Evolutionary conservation across 2,329 filamentous ascomycete genomes (phyloP).

Genomic region (Coniochaeta ligniaria): DNA sequence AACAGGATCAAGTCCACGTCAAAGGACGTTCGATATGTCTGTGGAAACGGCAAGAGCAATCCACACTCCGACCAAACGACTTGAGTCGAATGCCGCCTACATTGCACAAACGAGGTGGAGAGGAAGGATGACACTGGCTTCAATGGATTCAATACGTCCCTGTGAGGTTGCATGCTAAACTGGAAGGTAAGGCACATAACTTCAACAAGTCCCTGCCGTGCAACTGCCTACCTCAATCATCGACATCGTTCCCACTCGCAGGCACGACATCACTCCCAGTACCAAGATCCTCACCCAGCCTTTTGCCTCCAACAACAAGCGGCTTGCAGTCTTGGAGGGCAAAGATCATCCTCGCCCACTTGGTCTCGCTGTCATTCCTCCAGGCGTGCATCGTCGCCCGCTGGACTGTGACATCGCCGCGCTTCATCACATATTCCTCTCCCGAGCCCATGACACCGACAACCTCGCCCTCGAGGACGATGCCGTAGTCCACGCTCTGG

Average conservation of each 20-base stretch:
- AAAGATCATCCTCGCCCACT: conserved; percentile 39
- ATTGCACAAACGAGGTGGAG: too few relatives aligned
- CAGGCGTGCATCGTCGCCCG: conserved; percentile 46
- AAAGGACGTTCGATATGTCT: too few relatives aligned
- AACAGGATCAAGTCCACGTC: too few relatives aligned
- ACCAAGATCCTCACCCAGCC: conserved; percentile 10
- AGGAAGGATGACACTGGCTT: too few relatives aligned
- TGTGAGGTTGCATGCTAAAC: too few relatives aligned
- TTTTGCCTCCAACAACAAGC: conserved; percentile 8
- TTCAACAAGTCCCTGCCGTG: not conserved
- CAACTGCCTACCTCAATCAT: not conserved
- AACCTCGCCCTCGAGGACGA: conserved; percentile 12
- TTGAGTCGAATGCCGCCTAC: too few relatives aligned
- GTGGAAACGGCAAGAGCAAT: too few relatives aligned
- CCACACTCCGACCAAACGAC: too few relatives aligned
- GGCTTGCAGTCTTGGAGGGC: conserved; percentile 29
- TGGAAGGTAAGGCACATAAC: too few relatives aligned
- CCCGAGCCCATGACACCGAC: conserved; percentile 11
- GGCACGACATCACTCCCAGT: conserved; percentile 5
- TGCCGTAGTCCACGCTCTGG: conserved; percentile 15
- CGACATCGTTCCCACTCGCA: conserved; percentile 7
- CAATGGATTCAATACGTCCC: too few relatives aligned
- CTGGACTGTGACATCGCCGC: conserved; percentile 28
- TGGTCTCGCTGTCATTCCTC: conserved; percentile 37
- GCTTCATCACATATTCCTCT: conserved; percentile 7